These are phyloP conservation scores for Coemansia sp. DNA, from an alignment of 192 early-diverging fungal genomes.

Conservation along the genomic window DNA sequence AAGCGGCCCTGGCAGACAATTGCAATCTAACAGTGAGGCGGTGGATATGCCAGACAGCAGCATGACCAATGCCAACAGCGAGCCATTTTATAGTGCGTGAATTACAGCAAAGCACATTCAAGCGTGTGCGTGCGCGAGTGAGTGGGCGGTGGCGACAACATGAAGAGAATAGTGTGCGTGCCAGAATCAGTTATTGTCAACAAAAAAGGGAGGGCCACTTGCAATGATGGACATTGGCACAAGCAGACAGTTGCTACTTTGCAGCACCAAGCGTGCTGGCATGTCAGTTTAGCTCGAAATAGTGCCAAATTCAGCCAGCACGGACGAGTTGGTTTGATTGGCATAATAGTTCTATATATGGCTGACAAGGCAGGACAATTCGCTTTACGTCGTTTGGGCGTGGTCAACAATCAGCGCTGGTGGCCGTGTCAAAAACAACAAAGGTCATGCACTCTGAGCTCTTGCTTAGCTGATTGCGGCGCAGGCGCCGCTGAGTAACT, in stretches of 20 bases:
- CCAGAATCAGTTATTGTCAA: too few species aligned
- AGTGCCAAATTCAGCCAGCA: neutral
- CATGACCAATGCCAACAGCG: neutral
- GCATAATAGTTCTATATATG: neutral
- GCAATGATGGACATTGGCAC: too few species aligned
- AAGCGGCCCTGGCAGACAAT: slow-evolving; percentile 8
- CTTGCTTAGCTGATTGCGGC: slow-evolving; percentile 18
- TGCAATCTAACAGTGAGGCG: slow-evolving; percentile 10
- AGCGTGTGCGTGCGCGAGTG: too few species aligned
- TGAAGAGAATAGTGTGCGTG: too few species aligned
- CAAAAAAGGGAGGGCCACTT: too few species aligned
- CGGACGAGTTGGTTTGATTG: neutral
- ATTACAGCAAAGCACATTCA: neutral
- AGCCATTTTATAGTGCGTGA: neutral
- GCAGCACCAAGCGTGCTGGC: neutral
- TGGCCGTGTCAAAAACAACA: slow-evolving; percentile 1
- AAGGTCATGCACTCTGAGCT: neutral
- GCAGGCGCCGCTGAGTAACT: slow-evolving; percentile 11
- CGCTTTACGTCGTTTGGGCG: neutral
- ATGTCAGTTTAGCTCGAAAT: neutral
- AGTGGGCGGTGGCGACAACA: too few species aligned
- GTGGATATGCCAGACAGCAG: slow-evolving; percentile 7
- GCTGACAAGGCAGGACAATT: neutral
- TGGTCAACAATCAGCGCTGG: neutral
- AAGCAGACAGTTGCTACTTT: too few species aligned